phyloP scores from a whole-genome alignment of 2,329 filamentous ascomycete species.

The Rhinocladiella similis region DNA sequence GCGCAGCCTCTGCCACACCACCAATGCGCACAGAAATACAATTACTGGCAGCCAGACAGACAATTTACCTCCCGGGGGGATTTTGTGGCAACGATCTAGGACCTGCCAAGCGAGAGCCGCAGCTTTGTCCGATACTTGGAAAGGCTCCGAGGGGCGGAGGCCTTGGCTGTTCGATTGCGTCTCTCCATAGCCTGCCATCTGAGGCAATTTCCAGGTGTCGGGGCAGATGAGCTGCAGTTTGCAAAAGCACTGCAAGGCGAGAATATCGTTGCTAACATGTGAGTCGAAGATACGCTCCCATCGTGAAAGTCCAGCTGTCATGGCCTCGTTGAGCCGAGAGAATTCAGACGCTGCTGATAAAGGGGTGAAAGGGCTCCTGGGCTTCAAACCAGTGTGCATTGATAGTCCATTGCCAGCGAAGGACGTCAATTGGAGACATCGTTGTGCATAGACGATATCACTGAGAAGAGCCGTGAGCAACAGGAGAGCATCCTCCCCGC shows the following conservation, averaged over 20 bases:
- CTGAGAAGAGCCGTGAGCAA: constrained; percentile 6
- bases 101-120: constrained; percentile 10
- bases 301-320: background rate
- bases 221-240: constrained; percentile 9
- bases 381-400: background rate
- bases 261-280: constrained; percentile 4
- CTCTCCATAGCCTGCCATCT: constrained; percentile 7
- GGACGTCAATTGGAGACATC: background rate
- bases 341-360: constrained; percentile 3
- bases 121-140: constrained; percentile 6
- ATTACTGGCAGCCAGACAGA: constrained; percentile 8
- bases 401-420: background rate
- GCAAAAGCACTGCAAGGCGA: constrained; percentile 7
- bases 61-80: background rate
- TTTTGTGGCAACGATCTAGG: constrained; percentile 1
- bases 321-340: constrained; percentile 1
- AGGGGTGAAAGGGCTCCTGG: constrained; percentile 1
- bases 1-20: constrained; percentile 6
- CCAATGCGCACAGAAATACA: constrained; percentile 4
- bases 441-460: constrained; percentile 7
- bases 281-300: constrained; percentile 4
- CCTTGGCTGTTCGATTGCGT: background rate
- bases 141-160: background rate
- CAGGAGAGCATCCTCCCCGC: constrained; percentile 6
- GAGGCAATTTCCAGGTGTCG: background rate